Base-by-base conservation (phyloP, 768 basidiomycete species). In the Termitomyces sp. region DNA sequence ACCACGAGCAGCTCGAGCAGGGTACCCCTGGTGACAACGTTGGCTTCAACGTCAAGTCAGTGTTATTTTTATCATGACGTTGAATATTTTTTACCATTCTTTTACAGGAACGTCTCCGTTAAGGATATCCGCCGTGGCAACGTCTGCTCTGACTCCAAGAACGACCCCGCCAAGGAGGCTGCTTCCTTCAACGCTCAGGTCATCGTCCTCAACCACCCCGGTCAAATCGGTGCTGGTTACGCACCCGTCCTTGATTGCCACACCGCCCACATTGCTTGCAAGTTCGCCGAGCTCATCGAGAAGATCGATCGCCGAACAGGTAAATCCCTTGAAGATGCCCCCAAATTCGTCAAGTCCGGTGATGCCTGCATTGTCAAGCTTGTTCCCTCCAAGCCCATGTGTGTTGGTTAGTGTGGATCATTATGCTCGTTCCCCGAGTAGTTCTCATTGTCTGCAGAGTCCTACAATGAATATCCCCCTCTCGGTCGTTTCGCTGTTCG, bases 41-140 rank as follows among this genome's bases (percentile, higher is more conserved):
- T 73, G 93, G 94, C 67, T 98, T 97, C 87, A 97, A 97, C 88
- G 90, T 95, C 82, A 96, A 95, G 89, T 89, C 67, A 28, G 86
- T 72, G 8, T 18, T 66, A 57, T 58, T 28, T 44, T 23, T 56
- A 4, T 55, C 9, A n/a, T 26, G 41, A 43, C 2, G 7, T 26
- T 65, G n/a, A 43, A 4, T 4, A 16, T 50, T n/a, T 52, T 7
- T 57, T 2, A 50, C 20, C 14, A 10, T 16, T 0, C 1, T 4
- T 62, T 36, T 10, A 8, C 64, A 93, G 89, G 88, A 97, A 97
- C 92, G 97, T 99, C 50, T 98, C 97, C 62, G 96, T 99, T 77
- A 99, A 99, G 87, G 97, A 99, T 82, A 98, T 98, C 71, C 95
- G 97, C 72, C 94, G 97, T 83, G 97, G 97, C 63, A 98, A 98